A percentile compares a stretch with the other conserved stretches of the same genome.
Evolutionary conservation across 208 protist species (phyloP).

Genomic region (Leishmania guyanensis): DNA sequence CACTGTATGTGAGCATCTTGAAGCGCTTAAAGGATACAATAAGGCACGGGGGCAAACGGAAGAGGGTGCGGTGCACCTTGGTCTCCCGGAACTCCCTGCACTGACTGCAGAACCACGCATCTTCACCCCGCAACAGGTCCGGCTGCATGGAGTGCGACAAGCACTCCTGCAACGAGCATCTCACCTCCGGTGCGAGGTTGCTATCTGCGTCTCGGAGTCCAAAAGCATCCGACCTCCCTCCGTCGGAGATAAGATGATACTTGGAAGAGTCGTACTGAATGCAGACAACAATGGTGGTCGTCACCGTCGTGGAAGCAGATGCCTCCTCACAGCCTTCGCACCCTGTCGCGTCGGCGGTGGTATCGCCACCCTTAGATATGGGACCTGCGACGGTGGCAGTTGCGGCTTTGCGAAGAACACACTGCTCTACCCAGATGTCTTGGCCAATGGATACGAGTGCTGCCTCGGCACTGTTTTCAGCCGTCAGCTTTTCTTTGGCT

Average conservation of each 20-base stretch:
- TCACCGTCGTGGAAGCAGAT: not conserved
- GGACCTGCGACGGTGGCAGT: not conserved
- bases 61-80: constrained; percentile 55
- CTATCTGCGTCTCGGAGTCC: not conserved
- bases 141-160: constrained; percentile 41
- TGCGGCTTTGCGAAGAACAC: constrained; percentile 11
- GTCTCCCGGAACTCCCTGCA: constrained; percentile 73
- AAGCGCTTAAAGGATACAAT: constrained; percentile 85
- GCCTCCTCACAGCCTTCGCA: not conserved
- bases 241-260: constrained; percentile 2
- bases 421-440: constrained; percentile 14
- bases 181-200: constrained; percentile 17
- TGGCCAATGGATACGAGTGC: constrained; percentile 3
- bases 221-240: not conserved
- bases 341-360: not conserved
- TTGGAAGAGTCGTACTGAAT: constrained; percentile 24
- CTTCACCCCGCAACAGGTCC: constrained; percentile 61
- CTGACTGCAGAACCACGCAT: constrained; percentile 71
- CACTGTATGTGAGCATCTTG: constrained; percentile 58
- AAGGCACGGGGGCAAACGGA: constrained; percentile 73
- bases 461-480: not conserved
- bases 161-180: constrained; percentile 50
- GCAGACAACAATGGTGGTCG: constrained; percentile 21
- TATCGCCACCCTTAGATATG: not conserved
- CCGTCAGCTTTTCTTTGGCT: not conserved